Conservation (phyloP, 2,329 filamentous ascomycete species). For the Penicillium sp. region DNA sequence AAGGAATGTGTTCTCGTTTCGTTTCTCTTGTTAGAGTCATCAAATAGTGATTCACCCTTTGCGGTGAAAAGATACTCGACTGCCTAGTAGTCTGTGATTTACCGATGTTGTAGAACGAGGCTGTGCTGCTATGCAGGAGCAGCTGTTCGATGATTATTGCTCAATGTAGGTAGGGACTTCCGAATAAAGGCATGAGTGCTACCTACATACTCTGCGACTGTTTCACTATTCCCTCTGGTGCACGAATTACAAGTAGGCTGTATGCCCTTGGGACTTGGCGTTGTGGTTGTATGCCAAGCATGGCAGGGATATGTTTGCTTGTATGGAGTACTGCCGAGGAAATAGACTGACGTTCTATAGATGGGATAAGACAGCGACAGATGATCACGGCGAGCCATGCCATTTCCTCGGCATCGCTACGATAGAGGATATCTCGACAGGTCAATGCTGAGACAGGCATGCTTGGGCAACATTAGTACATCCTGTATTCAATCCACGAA, state of each 20-base stretch:
- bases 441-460: not conserved
- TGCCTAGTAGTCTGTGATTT: constrained; percentile 15
- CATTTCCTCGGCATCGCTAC: constrained; percentile 1
- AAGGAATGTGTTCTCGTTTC: constrained; percentile 2
- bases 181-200: not conserved
- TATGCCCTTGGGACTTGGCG: constrained; percentile 11
- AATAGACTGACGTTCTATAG: not conserved
- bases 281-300: constrained; percentile 14
- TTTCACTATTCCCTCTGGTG: not conserved
- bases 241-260: not conserved
- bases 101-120: constrained; percentile 10
- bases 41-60: not conserved
- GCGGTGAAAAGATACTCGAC: not conserved
- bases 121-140: constrained; percentile 7
- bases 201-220: not conserved
- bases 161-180: not conserved
- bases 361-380: not conserved
- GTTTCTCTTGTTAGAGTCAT: constrained; percentile 9
- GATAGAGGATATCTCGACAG: constrained; percentile 1
- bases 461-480: not conserved
- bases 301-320: constrained; percentile 14
- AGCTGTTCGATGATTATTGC: not conserved
- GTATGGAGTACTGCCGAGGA: constrained; percentile 7
- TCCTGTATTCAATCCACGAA: not conserved
- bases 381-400: not conserved